Conservation (phyloP, 148 eudicot genomes). For the Oxyria digyna region DNA sequence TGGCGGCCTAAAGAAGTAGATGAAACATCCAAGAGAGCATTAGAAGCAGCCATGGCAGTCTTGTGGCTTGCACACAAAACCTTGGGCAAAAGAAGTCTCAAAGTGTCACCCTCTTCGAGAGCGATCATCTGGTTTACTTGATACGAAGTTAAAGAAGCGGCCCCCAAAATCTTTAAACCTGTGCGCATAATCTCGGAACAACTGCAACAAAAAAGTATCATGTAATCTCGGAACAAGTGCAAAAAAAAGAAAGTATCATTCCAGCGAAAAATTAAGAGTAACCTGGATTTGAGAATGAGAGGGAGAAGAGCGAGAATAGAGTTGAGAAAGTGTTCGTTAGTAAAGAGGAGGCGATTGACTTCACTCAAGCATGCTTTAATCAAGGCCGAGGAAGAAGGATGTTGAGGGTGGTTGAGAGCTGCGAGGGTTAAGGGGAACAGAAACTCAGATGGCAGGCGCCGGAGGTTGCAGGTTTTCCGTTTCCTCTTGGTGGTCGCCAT, state of each 20-base stretch:
- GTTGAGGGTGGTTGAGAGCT: conserved; percentile 13
- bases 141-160: conserved; percentile 27
- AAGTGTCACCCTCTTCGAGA: conserved; percentile 20
- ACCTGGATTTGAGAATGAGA: conserved; percentile 20
- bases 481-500: background rate
- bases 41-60: conserved; percentile 26
- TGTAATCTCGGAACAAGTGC: too few relatives aligned
- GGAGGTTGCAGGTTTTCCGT: background rate
- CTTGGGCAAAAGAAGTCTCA: conserved; percentile 19
- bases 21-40: conserved; percentile 49
- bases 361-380: conserved; percentile 10
- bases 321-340: conserved; percentile 7
- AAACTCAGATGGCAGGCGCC: background rate
- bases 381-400: conserved; percentile 14
- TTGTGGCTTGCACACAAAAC: conserved; percentile 10
- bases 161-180: conserved; percentile 32
- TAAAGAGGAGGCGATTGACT: conserved; percentile 11
- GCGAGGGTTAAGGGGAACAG: conserved; percentile 21
- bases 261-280: background rate
- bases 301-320: conserved; percentile 35
- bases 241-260: background rate
- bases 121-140: conserved; percentile 42
- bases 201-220: conserved; percentile 12
- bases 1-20: conserved; percentile 33
- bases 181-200: conserved; percentile 19